Conservation (phyloP, 176 grass and related monocot species). For the Elaeis guineensis region DNA sequence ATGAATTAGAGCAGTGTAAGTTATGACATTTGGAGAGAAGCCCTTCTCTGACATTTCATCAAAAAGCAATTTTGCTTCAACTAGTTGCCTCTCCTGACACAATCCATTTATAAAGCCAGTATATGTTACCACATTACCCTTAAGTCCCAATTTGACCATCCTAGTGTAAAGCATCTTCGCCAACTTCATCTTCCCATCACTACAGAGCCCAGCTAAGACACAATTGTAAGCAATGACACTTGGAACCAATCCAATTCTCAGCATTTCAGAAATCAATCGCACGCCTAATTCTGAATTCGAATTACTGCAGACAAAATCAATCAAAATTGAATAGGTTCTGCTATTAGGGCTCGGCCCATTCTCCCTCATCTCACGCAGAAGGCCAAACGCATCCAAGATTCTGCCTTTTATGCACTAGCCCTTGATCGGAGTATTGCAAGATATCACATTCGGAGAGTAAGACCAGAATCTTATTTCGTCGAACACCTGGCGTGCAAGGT, state of each 20-base stretch:
- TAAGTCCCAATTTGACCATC: constrained; percentile 25
- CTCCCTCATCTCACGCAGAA: constrained; percentile 6
- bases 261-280: constrained; percentile 14
- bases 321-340: constrained; percentile 25
- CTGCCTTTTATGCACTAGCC: constrained; percentile 1
- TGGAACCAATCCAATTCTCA: constrained; percentile 19
- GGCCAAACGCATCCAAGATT: constrained; percentile 6
- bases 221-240: constrained; percentile 20
- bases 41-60: constrained; percentile 21
- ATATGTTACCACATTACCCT: constrained; percentile 17
- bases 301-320: constrained; percentile 5
- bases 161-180: constrained; percentile 18
- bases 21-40: constrained; percentile 12
- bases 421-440: constrained; percentile 22
- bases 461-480: constrained; percentile 20
- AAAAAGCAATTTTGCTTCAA: constrained; percentile 23
- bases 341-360: constrained; percentile 8
- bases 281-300: constrained; percentile 6
- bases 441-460: constrained; percentile 15
- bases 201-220: constrained; percentile 14
- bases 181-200: constrained; percentile 15
- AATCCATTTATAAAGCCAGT: constrained; percentile 21
- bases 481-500: constrained; percentile 21
- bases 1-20: constrained; percentile 16
- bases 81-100: constrained; percentile 6